Conservation (phyloP, 2,329 filamentous ascomycete species). For the Paraphaeosphaeria sporulosa region DNA sequence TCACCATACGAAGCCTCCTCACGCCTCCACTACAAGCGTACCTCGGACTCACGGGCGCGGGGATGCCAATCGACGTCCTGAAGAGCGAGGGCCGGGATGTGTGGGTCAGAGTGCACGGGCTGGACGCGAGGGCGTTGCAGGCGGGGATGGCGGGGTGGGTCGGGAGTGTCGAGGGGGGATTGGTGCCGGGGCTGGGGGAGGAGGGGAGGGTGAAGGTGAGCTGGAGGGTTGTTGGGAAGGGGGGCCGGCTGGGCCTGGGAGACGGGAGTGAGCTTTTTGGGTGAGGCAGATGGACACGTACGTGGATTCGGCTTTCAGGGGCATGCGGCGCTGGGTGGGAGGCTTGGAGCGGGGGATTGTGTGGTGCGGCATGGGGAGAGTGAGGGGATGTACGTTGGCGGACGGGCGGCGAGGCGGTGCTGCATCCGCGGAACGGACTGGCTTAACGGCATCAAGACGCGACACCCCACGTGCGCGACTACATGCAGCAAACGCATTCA, state of each 20-base stretch:
- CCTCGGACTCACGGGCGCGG: slow-evolving; percentile 72
- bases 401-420: too few species aligned
- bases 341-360: too few species aligned
- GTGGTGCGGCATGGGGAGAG: too few species aligned
- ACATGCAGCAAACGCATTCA: too few species aligned
- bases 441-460: too few species aligned
- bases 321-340: too few species aligned
- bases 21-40: slow-evolving; percentile 71
- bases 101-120: slow-evolving; percentile 35
- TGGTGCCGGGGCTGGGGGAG: slow-evolving; percentile 26
- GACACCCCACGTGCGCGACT: too few species aligned
- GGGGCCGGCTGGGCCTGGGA: slow-evolving; percentile 11
- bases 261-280: slow-evolving; percentile 27
- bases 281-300: slow-evolving; percentile 14
- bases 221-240: slow-evolving; percentile 38
- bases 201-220: slow-evolving; percentile 28
- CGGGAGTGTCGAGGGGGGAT: slow-evolving; percentile 31
- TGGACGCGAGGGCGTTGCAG: slow-evolving; percentile 33
- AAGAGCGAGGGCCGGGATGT: slow-evolving; percentile 47
- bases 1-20: slow-evolving; percentile 70
- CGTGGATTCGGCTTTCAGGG: background rate
- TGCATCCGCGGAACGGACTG: too few species aligned
- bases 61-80: slow-evolving; percentile 75
- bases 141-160: slow-evolving; percentile 37
- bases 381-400: too few species aligned